These are phyloP conservation scores for Cicer arietinum DNA, from an alignment of 306 rosid species.

Conservation along the genomic window DNA sequence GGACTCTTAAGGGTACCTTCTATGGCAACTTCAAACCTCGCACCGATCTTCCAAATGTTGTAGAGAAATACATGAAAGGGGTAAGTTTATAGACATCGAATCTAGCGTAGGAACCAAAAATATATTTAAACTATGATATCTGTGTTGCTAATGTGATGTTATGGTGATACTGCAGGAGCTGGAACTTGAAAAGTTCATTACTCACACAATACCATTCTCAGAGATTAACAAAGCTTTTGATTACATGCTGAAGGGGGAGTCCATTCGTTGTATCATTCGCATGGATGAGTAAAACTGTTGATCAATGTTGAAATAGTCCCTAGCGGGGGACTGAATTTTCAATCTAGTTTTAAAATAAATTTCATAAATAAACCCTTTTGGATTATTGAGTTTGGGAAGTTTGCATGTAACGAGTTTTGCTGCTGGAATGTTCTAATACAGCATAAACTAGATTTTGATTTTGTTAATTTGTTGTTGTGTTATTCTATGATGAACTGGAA, in stretches of 20 bases:
- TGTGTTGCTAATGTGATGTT: slow-evolving; percentile 1
- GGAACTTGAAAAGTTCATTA: slow-evolving; percentile 81
- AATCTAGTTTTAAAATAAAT: slow-evolving; percentile 35
- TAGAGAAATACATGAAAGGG: slow-evolving; percentile 76
- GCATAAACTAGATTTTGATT: slow-evolving; percentile 3
- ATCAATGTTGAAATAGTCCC: slow-evolving; percentile 7
- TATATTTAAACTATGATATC: no score
- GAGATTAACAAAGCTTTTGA: slow-evolving; percentile 87
- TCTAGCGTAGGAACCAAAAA: neutral
- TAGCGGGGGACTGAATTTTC: neutral
- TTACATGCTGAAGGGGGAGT: slow-evolving; percentile 69
- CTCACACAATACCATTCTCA: slow-evolving; percentile 66
- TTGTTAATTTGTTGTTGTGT: neutral
- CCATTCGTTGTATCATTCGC: slow-evolving; percentile 68
- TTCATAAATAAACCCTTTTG: neutral
- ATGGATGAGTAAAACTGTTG: slow-evolving; percentile 51
- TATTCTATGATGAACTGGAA: neutral
- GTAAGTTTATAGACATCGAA: slow-evolving; percentile 35
- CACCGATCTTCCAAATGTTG: slow-evolving; percentile 73
- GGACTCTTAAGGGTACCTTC: slow-evolving; percentile 92
- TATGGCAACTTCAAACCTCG: slow-evolving; percentile 92
- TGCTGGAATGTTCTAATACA: neutral
- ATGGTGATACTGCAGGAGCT: slow-evolving; percentile 56
- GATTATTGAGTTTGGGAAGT: neutral
- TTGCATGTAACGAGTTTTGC: slow-evolving; percentile 16